Base-by-base conservation (phyloP, 2,329 filamentous ascomycete genomes). In the Exophiala sideris region DNA sequence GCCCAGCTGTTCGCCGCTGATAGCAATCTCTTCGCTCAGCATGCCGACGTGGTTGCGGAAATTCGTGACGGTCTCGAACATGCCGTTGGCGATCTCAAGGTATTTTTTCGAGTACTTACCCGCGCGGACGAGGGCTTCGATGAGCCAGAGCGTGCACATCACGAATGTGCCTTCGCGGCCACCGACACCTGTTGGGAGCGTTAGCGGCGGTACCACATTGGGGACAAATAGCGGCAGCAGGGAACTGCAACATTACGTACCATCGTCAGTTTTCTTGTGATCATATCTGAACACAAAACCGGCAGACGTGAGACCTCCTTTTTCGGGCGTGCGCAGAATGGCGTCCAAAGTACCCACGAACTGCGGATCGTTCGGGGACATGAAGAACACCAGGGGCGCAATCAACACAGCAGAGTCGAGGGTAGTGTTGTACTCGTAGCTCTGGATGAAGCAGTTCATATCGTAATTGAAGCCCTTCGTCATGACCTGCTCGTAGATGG, bases 81-180 rank as follows among this genome's bases (percentile, higher is more conserved):
- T 75, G 61, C 81, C 86, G 61, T 88, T 77, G 5, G 87, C 76
- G 45, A 71, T 68, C 47, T 68, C 68, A 39, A 66, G 67, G 36
- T 73, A 65, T 47, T 71, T 63, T 5, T 66, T 68, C 20, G 36
- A 18, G 29, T 57, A 50, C 21, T 54, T 35, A n/a, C 51, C 54
- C 29, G 57, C 55, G 32, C 87, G 79, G 29, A 86, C 88, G 71
- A 91, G 79, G 20, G 87, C 86, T 70, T 91, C 88, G 10, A 91
- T 86, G 0, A 90, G 80, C 88, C 88, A 91, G 68, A 91, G 91
- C 0, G 87, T 91, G 66, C 87, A 89, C 86, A 91, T 90, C 65
- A 80, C 84, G 66, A 91, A 91, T 16, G 87, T 86, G 18, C 88
- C 88, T 70, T 91, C 87, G 48, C 80, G 77, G 14, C 87, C 87